These are phyloP conservation scores for Geotrichum cucujoidarum DNA, from an alignment of 1,139 yeast species.

Conservation along the genomic window DNA sequence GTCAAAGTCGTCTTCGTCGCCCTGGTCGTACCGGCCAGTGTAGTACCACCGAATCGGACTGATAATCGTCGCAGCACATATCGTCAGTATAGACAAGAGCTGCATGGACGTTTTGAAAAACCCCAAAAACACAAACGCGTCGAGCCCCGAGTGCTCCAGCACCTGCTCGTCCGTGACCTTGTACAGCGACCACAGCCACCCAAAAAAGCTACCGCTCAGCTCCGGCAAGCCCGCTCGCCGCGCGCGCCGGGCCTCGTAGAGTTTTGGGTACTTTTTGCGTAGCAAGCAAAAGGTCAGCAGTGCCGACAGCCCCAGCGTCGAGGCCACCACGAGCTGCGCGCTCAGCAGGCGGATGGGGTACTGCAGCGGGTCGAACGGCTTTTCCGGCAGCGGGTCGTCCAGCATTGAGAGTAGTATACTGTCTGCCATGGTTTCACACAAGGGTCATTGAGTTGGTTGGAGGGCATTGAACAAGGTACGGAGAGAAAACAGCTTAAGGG, in stretches of 20 bases:
- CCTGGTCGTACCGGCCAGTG: conserved; percentile 66
- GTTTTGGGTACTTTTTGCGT: conserved; percentile 61
- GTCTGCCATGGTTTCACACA: background rate
- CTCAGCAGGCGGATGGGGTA: conserved; percentile 26
- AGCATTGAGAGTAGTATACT: background rate
- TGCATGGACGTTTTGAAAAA: conserved; percentile 75
- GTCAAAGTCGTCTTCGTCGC: conserved; percentile 38
- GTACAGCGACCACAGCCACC: conserved; percentile 71
- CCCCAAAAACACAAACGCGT: conserved; percentile 81
- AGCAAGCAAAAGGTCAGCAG: conserved; percentile 59
- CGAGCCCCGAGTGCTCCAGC: conserved; percentile 85
- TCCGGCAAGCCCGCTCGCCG: conserved; percentile 40
- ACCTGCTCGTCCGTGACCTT: conserved; percentile 68
- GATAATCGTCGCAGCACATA: conserved; percentile 60
- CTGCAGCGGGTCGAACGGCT: conserved; percentile 20
- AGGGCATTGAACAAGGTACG: too few relatives aligned
- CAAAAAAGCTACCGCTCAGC: conserved; percentile 52
- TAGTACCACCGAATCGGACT: conserved; percentile 69
- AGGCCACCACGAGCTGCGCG: conserved; percentile 47
- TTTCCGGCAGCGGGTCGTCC: conserved; percentile 18
- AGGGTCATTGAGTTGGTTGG: too few relatives aligned
- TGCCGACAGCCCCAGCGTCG: conserved; percentile 58
- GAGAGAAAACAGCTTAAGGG: background rate
- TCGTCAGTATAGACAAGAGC: conserved; percentile 51
- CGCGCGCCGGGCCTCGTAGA: conserved; percentile 55